phyloP scores from a whole-genome alignment of 371 early-diverging fungal species.

The Apophysomyces elegans region DNA sequence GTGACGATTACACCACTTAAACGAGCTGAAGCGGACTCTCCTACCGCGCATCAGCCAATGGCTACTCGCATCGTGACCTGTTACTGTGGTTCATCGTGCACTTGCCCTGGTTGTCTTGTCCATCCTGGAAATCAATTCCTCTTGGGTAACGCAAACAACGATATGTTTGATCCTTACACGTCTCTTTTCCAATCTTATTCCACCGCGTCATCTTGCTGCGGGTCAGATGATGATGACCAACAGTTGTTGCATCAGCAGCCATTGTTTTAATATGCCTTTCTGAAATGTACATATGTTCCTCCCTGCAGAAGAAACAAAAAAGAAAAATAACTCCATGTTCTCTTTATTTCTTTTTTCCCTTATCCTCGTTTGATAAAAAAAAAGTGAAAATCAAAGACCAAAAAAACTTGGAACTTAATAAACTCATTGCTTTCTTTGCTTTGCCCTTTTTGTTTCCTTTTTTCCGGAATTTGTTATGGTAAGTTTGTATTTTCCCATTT shows the following conservation, averaged over 20 bases:
- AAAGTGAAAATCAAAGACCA: neutral
- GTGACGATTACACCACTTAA: conserved; percentile 50
- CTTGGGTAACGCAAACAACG: conserved; percentile 4
- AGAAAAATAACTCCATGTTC: neutral
- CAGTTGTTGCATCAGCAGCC: neutral
- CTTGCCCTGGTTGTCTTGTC: conserved; percentile 34
- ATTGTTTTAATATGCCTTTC: conserved; percentile 11
- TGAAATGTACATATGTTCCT: neutral
- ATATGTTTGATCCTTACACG: conserved; percentile 25
- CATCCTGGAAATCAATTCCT: conserved; percentile 23
- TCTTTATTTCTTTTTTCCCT: conserved; percentile 3
- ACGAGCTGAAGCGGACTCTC: conserved; percentile 2
- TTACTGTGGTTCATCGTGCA: conserved; percentile 26
- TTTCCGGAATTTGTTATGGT: too few species aligned
- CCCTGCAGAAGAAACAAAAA: conserved; percentile 9
- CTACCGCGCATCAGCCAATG: conserved; percentile 8
- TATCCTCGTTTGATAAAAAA: neutral
- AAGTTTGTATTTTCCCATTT: too few species aligned
- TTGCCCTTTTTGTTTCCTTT: too few species aligned
- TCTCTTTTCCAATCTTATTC: conserved; percentile 13
- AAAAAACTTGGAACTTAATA: too few species aligned
- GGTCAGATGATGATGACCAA: conserved; percentile 16
- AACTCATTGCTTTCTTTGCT: too few species aligned
- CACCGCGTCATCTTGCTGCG: conserved; percentile 15
- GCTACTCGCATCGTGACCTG: conserved; percentile 34